These are phyloP conservation scores for Fusarium coicis DNA, from an alignment of 2,329 filamentous ascomycete genomes.

Conservation along the genomic window DNA sequence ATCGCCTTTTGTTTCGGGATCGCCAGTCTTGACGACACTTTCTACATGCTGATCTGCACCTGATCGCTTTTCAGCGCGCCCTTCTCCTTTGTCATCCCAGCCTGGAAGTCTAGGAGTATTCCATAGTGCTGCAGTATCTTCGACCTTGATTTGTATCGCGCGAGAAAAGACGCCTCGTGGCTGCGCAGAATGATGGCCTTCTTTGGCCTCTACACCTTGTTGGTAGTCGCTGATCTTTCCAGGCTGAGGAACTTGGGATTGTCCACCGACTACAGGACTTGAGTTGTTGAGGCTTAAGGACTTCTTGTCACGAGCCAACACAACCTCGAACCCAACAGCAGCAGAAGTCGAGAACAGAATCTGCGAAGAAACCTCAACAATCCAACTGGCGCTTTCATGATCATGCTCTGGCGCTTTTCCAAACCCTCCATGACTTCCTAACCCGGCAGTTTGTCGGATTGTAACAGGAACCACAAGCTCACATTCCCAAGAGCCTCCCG, in stretches of 20 bases:
- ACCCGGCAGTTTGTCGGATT: conserved; percentile 73
- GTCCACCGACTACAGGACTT: conserved; percentile 57
- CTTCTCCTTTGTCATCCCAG: conserved; percentile 60
- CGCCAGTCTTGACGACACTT: conserved; percentile 49
- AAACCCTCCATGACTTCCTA: conserved; percentile 58
- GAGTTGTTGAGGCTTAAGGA: conserved; percentile 74
- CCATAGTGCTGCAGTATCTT: conserved; percentile 92
- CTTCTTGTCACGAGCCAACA: conserved; percentile 87
- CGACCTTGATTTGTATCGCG: conserved; percentile 80
- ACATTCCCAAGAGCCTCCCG: conserved; percentile 86
- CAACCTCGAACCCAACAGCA: conserved; percentile 85
- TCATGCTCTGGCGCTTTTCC: conserved; percentile 58
- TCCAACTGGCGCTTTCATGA: conserved; percentile 77
- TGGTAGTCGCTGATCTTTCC: conserved; percentile 83
- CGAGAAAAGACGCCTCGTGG: conserved; percentile 84
- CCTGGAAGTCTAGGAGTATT: conserved; percentile 86
- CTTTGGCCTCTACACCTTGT: conserved; percentile 66
- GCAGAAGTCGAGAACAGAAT: conserved; percentile 93
- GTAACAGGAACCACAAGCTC: conserved; percentile 82
- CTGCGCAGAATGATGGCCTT: conserved; percentile 70
- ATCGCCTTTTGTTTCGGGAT: conserved; percentile 44
- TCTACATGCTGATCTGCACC: conserved; percentile 49
- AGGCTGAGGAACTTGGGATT: conserved; percentile 66
- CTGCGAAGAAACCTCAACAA: conserved; percentile 91
- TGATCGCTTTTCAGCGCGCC: conserved; percentile 35